Percentiles rank a stretch among this genome's conserved stretches.
Evolutionary conservation across 2,329 filamentous ascomycete species (phyloP).

Genomic region (Arthroderma sp.): DNA sequence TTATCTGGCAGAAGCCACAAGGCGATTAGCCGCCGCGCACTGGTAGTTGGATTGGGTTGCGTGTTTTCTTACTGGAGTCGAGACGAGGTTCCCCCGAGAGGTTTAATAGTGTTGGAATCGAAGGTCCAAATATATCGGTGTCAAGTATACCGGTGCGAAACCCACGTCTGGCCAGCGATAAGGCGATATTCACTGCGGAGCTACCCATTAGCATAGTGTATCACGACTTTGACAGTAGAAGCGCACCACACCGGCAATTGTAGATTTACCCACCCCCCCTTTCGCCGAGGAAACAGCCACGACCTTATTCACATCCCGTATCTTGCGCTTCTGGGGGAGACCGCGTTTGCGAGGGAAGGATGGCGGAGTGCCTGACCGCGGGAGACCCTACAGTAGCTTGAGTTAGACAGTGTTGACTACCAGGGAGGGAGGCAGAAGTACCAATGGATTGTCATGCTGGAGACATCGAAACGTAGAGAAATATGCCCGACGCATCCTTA

Average conservation of each 20-base stretch:
- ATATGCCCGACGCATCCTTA: constrained; percentile 28
- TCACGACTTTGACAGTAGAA: neutral
- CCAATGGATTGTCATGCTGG: constrained; percentile 78
- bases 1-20: constrained; percentile 18
- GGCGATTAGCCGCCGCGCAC: constrained; percentile 2
- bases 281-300: constrained; percentile 96
- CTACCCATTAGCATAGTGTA: neutral
- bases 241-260: constrained; percentile 55
- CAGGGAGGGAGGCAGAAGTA: constrained; percentile 25
- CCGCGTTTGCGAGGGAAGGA: constrained; percentile 63
- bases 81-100: constrained; percentile 66
- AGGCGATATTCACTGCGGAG: constrained; percentile 56
- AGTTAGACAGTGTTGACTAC: neutral
- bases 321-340: constrained; percentile 65
- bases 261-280: constrained; percentile 95
- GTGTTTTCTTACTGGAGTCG: constrained; percentile 47
- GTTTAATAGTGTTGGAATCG: constrained; percentile 78
- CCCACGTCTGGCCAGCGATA: constrained; percentile 72
- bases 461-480: constrained; percentile 45
- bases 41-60: neutral
- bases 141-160: constrained; percentile 79
- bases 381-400: constrained; percentile 54
- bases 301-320: constrained; percentile 77
- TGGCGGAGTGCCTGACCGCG: constrained; percentile 56
- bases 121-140: constrained; percentile 93